Base-by-base conservation (phyloP, 78 protist species). In the Dictyostelium brefeldianum region DNA sequence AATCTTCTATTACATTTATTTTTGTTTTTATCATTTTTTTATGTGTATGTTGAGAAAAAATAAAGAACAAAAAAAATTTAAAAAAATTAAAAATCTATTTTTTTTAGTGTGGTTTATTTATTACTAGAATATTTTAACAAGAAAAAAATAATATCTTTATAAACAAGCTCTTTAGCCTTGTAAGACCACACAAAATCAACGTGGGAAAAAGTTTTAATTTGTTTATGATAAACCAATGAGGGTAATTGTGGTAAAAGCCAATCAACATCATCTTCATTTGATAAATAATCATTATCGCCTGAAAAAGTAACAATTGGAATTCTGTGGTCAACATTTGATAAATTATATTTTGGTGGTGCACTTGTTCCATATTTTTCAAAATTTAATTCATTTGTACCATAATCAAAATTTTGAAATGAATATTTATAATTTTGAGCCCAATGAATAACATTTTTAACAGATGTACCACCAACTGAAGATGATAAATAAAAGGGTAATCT, bases 181-280 rank as follows among this genome's bases (percentile, higher is more conserved):
- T 17, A n/a, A 25, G 74, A 74, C 94, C 94, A 89, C 11, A 89
- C 78, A 64, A 89, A 89, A 57, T 89, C 94, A n/a, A 89, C 11
- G 53, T 89, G 94, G 3, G 43, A 43, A 36, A 43, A 89, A 4
- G 17, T 17, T 73, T n/a, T 17, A 36, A 64, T 59, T 18, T 12
- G 48, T 54, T 74, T 25, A 50, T 25, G 41, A 36, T 57, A 3
- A 18, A 15, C 9, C 5, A 82, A 50, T 15, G 73, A 12, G 0
- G 27, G 17, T 75, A 75, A 25, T 22, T 48, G 56, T 12, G n/a
- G 27, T 22, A 75, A 0, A 14, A 47, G 14, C 51, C 59, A 78
- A 51, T 48, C 29, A 15, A 51, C 83, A 29, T 89, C 85, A 4
- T n/a, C 36, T n/a, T 29, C 53, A 41, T n/a, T 36, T 29, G 94